Percentiles rank a stretch among this genome's conserved stretches.
Conservation (phyloP, 2,329 filamentous ascomycete species). For the Colletotrichum sp. region DNA sequence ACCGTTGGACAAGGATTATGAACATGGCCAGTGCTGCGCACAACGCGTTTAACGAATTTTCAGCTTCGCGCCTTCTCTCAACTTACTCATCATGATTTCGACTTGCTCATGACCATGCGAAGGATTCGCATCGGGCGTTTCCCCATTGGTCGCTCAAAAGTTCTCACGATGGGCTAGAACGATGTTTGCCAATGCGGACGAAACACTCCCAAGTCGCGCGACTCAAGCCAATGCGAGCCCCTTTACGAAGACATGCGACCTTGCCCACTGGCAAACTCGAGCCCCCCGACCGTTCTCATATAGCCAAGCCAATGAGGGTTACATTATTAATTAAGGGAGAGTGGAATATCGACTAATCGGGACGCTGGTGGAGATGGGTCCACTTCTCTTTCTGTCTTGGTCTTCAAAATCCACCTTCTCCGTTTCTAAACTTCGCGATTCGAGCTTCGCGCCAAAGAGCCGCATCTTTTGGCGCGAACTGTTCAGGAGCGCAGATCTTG, state of each 20-base stretch:
- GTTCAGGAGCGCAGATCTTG: neutral
- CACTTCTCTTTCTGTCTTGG: neutral
- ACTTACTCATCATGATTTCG: neutral
- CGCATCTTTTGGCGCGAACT: neutral
- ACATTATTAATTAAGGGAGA: neutral
- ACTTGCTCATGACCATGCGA: neutral
- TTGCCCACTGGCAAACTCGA: neutral
- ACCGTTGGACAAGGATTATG: neutral
- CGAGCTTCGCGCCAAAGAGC: neutral
- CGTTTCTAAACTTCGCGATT: neutral
- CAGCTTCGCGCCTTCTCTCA: neutral
- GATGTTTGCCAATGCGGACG: neutral
- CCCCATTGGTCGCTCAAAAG: neutral
- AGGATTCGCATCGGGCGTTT: neutral
- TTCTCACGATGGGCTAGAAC: neutral
- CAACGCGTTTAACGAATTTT: neutral
- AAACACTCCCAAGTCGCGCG: neutral
- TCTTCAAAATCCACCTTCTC: neutral
- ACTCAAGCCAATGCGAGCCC: neutral
- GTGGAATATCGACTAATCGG: neutral
- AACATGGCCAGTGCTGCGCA: neutral
- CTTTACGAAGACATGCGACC: neutral
- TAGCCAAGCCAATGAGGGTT: neutral
- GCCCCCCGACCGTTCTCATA: neutral
- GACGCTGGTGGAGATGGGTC: fast-evolving